Percentiles rank a stretch among this genome's conserved stretches.
Conservation (phyloP, 192 early-diverging fungal genomes). For the Coemansia sp. region DNA sequence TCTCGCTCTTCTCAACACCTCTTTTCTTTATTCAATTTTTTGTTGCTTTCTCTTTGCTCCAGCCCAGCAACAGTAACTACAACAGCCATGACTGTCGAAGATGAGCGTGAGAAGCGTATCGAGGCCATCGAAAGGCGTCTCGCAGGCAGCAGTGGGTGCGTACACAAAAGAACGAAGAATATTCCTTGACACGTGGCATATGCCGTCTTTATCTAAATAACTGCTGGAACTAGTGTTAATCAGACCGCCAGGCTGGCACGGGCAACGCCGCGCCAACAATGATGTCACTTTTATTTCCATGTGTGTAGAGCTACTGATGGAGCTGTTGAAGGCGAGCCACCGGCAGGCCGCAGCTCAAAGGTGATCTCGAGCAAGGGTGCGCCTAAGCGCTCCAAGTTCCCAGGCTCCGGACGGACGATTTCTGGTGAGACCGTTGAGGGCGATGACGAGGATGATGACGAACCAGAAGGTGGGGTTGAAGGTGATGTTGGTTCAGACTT, state of each 20-base stretch:
- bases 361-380: conserved; percentile 20
- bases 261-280: not conserved
- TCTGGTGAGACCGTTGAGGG: conserved; percentile 14
- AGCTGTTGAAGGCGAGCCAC: not conserved
- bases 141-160: conserved; percentile 11
- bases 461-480: conserved; percentile 4
- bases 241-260: not conserved
- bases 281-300: not conserved
- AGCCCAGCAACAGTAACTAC: not conserved
- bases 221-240: not conserved
- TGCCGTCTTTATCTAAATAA: not conserved
- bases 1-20: not conserved
- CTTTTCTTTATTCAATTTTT: not conserved
- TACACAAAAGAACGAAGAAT: not conserved
- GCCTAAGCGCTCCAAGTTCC: conserved; percentile 31
- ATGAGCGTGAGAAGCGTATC: conserved; percentile 23
- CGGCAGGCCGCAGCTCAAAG: conserved; percentile 2
- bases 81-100: conserved; percentile 22
- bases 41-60: not conserved
- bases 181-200: not conserved
- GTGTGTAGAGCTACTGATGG: not conserved
- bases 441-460: conserved; percentile 21
- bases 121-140: conserved; percentile 36
- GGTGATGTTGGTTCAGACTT: conserved; percentile 21
- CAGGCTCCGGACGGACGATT: conserved; percentile 34